Base-by-base conservation (phyloP, 2,329 filamentous ascomycete species). In the Shiraia sp. region DNA sequence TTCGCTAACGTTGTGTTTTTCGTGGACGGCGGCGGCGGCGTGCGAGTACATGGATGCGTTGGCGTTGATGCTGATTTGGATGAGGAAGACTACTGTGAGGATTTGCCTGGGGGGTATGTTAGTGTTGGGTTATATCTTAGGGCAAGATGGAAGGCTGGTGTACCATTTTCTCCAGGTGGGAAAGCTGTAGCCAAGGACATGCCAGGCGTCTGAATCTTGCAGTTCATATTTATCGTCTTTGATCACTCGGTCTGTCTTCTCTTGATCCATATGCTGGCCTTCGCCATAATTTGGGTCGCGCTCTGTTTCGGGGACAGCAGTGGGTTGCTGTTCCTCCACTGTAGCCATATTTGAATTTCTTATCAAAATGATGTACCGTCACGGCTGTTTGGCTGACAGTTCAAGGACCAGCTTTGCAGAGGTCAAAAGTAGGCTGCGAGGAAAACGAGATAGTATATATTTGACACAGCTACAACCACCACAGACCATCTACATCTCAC, bases 41-140 rank as follows among this genome's bases (percentile, higher is more conserved):
- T 75, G 79, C 15, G 75, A 70, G 48, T 76, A 80, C 37, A 79
- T 68, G 7, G 74, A 74, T 0, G 78, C 74, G 53, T 80, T 80
- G 55, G 77, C 74, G 58, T 80, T 81, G 69, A 79, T 78, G 12
- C 70, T 75, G 16, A 75, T 72, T 47, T 80, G 77, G 7, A 79
- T 75, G 27, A 74, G 59, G 60, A 79, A 79, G 52, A 80, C 75
- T 47, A 76, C 69, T 17, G 62, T 65, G 25, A 81, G 68, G 37
- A 79, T 75, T 45, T 62, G 63, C 78, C 47, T 53, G 9, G 9
- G 17, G 5, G 7, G n/a, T n/a, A n/a, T n/a, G n/a, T n/a, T n/a
- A n/a, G n/a, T n/a, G n/a, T n/a, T n/a, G n/a, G n/a, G n/a, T n/a
- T n/a, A n/a, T n/a, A n/a, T n/a, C n/a, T n/a, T n/a, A n/a, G n/a